These are phyloP conservation scores for Barnettozyma salicaria DNA, from an alignment of 805 yeast species.

Conservation along the genomic window DNA sequence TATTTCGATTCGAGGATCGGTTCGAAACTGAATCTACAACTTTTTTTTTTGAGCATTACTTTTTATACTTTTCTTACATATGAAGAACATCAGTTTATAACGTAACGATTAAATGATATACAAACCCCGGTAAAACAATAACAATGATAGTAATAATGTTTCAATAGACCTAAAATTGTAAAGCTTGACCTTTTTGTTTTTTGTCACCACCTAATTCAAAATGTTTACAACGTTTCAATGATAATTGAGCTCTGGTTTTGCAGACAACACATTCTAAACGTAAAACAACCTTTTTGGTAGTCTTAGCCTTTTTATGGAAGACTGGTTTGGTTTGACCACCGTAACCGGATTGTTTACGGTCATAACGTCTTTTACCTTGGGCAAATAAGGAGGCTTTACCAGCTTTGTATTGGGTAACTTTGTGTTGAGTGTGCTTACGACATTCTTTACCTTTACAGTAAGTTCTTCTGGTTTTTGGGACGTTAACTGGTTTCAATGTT, in stretches of 20 bases:
- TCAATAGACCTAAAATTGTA: slow-evolving; percentile 76
- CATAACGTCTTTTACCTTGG: slow-evolving; percentile 99
- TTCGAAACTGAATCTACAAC: no score
- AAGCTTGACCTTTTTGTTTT: slow-evolving; percentile 99
- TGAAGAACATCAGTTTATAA: slow-evolving; percentile 9
- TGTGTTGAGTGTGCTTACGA: slow-evolving; percentile 99
- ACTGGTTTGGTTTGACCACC: slow-evolving; percentile 99
- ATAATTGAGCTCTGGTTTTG: slow-evolving; percentile 97
- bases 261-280: slow-evolving; percentile 98
- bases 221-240: slow-evolving; percentile 99
- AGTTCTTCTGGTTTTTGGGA: slow-evolving; percentile 99
- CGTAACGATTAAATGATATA: slow-evolving; percentile 19
- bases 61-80: neutral
- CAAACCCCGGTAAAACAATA: slow-evolving; percentile 22
- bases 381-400: slow-evolving; percentile 99
- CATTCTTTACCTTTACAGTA: slow-evolving; percentile 99
- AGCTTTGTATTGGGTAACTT: slow-evolving; percentile 99
- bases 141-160: slow-evolving; percentile 10
- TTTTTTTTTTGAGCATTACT: neutral
- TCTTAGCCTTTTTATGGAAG: slow-evolving; percentile 99
- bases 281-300: slow-evolving; percentile 99
- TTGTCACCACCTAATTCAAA: slow-evolving; percentile 99
- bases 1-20: no score
- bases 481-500: slow-evolving; percentile 73
- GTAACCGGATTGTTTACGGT: slow-evolving; percentile 99